Evolutionary conservation across 306 rosid genomes (phyloP).

Genomic region (Cyclanthera cordifolia): DNA sequence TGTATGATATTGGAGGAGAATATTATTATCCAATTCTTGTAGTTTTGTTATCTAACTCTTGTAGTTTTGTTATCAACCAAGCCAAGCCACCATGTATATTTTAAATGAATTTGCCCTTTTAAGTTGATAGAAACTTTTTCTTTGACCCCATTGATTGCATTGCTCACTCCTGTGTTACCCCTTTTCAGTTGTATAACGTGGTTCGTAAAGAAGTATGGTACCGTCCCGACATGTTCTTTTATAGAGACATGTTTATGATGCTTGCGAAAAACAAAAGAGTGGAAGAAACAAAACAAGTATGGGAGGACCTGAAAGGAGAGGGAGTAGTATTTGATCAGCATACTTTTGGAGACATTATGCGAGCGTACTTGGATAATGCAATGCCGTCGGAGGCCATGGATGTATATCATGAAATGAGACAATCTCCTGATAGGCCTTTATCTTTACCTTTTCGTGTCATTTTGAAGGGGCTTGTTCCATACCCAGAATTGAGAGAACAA

Average conservation of each 20-base stretch:
- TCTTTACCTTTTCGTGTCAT: constrained; percentile 79
- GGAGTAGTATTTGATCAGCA: constrained; percentile 79
- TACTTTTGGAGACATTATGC: constrained; percentile 75
- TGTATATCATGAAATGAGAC: constrained; percentile 70
- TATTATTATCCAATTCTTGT: not conserved
- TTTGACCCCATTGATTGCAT: not conserved
- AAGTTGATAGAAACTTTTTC: not conserved
- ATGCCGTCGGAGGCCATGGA: constrained; percentile 66
- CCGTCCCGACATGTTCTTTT: constrained; percentile 88
- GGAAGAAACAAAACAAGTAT: constrained; percentile 62
- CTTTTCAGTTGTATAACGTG: constrained; percentile 60
- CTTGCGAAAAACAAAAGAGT: constrained; percentile 68
- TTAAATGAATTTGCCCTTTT: not conserved
- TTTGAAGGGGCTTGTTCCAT: constrained; percentile 74
- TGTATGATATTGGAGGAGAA: not conserved
- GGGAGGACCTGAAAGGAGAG: constrained; percentile 68
- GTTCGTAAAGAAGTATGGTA: constrained; percentile 95
- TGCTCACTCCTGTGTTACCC: not conserved
- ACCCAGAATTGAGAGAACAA: constrained; percentile 72
- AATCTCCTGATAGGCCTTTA: constrained; percentile 71
- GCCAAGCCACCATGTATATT: not conserved
- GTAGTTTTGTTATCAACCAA: not conserved
- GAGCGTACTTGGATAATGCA: constrained; percentile 57
- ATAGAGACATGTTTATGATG: constrained; percentile 87
- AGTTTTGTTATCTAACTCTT: not conserved